Evolutionary conservation across 306 rosid genomes (phyloP).

Genomic region (Cucurbita ficifolia): DNA sequence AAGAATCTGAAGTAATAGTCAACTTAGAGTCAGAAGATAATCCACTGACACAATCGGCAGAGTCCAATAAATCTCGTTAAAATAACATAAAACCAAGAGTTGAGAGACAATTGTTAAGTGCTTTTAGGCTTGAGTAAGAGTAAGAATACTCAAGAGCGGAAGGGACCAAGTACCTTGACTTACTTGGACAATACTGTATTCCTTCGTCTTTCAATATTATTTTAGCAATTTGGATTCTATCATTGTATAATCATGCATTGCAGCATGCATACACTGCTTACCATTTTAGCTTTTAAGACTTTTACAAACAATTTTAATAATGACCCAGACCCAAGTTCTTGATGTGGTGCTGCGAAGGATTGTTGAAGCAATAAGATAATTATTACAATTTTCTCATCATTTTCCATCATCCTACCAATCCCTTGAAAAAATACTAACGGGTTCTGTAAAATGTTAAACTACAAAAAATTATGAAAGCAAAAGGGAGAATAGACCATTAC

Average conservation of each 20-base stretch:
- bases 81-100: background rate
- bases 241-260: background rate
- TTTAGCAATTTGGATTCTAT: background rate
- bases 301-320: background rate
- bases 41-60: conserved; percentile 1
- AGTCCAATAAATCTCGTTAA: background rate
- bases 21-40: conserved; percentile 8
- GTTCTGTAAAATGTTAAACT: background rate
- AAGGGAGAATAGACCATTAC: conserved; percentile 1
- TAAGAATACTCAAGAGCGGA: background rate
- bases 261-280: background rate
- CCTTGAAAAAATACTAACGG: background rate
- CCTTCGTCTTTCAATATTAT: background rate
- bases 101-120: background rate
- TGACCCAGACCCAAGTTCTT: background rate
- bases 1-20: conserved; percentile 37
- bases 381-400: background rate
- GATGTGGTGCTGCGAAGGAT: background rate
- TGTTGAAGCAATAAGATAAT: background rate
- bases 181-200: background rate
- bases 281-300: background rate
- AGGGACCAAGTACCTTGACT: background rate
- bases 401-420: background rate
- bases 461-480: conserved; percentile 5
- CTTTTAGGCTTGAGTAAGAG: background rate